phyloP scores from a whole-genome alignment of 78 protist species.

The Polysphondylium violaceum region DNA sequence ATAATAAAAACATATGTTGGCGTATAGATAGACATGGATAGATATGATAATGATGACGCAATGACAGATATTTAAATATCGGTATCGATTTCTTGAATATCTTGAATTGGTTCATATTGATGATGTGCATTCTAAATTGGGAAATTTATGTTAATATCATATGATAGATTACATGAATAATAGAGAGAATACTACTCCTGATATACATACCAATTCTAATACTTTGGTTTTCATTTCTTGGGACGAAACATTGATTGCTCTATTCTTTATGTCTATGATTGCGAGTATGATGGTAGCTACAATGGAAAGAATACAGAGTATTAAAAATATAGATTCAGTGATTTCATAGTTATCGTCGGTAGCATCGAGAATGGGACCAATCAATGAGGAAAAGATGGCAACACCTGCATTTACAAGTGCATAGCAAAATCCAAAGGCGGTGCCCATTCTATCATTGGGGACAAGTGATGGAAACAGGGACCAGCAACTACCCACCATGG shows the following conservation, averaged over 20 bases:
- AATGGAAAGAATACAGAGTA: background rate
- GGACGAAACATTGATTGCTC: background rate
- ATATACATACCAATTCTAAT: background rate
- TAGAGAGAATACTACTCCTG: too few species aligned
- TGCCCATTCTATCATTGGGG: background rate
- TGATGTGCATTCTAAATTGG: too few species aligned
- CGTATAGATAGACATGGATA: too few species aligned
- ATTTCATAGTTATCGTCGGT: background rate
- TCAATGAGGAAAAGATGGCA: background rate
- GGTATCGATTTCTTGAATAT: too few species aligned
- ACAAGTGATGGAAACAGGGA: background rate
- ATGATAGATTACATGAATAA: too few species aligned
- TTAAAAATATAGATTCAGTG: background rate
- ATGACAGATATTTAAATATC: too few species aligned
- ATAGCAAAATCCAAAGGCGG: background rate
- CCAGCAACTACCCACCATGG: background rate
- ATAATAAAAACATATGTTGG: too few species aligned
- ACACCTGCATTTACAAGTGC: background rate
- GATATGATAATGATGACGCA: too few species aligned
- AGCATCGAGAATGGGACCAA: background rate
- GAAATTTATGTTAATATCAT: too few species aligned
- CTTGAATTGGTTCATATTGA: too few species aligned
- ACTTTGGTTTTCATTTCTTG: background rate
- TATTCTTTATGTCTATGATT: background rate
- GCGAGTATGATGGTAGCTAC: background rate